phyloP scores from a whole-genome alignment of 805 yeast genomes.

The Danielozyma ontarioensis region DNA sequence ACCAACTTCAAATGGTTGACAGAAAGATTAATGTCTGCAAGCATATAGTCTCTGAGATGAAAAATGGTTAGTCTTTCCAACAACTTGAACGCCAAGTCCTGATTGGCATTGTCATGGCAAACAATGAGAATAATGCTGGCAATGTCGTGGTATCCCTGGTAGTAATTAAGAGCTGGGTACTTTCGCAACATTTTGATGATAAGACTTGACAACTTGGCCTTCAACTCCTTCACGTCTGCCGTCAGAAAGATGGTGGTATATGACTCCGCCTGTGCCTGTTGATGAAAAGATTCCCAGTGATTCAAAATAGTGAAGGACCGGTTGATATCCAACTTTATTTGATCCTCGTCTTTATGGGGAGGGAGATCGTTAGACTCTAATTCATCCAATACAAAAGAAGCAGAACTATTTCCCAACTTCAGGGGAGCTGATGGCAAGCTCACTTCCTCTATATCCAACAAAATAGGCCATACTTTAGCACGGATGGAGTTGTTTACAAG shows the following conservation, averaged over 20 bases:
- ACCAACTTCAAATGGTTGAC: constrained; percentile 61
- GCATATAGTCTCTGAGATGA: constrained; percentile 82
- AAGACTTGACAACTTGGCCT: constrained; percentile 35
- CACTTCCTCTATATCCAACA: constrained; percentile 27
- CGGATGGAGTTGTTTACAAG: constrained; percentile 39
- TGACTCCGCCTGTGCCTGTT: constrained; percentile 15
- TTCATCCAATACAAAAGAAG: constrained; percentile 8
- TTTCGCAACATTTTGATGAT: constrained; percentile 53
- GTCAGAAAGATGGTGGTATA: constrained; percentile 29
- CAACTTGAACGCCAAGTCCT: constrained; percentile 32
- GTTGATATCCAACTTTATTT: constrained; percentile 71
- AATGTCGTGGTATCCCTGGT: constrained; percentile 92
- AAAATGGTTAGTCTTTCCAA: constrained; percentile 53
- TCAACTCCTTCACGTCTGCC: constrained; percentile 28
- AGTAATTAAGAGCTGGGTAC: constrained; percentile 64
- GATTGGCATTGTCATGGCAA: constrained; percentile 27
- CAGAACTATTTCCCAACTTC: constrained; percentile 2
- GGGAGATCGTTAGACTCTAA: constrained; percentile 23
- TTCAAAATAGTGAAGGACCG: constrained; percentile 53
- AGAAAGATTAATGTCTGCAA: constrained; percentile 61
- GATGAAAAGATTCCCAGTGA: constrained; percentile 21
- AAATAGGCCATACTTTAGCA: constrained; percentile 45
- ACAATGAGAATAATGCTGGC: constrained; percentile 62
- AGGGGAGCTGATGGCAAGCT: not conserved
- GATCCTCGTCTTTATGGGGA: constrained; percentile 69